Percentiles rank a stretch among this genome's conserved stretches.
phyloP scores from a whole-genome alignment of 2,329 filamentous ascomycete genomes.

The Diaporthe sp. region DNA sequence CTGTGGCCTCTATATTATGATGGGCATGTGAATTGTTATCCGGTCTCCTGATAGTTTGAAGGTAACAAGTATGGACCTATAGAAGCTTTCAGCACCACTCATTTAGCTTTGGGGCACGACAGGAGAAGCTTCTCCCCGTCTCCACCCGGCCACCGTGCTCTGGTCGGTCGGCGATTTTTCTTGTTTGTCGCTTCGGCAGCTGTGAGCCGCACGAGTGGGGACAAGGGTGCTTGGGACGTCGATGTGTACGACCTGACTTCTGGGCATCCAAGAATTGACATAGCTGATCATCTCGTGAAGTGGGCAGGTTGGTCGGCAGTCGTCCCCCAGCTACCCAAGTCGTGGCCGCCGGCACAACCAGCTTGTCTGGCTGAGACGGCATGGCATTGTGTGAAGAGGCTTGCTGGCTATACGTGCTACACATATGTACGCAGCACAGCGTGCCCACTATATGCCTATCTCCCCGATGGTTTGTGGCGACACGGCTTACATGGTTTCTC shows the following conservation, averaged over 20 bases:
- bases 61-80: neutral
- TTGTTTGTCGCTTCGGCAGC: neutral
- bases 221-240: neutral
- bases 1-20: neutral
- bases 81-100: slow-evolving; percentile 1
- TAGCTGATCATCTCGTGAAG: neutral
- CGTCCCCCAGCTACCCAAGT: neutral
- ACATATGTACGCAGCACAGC: neutral
- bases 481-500: neutral
- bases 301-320: neutral
- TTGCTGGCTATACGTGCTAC: neutral
- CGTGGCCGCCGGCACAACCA: neutral
- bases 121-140: slow-evolving; percentile 8
- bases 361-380: neutral
- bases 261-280: neutral
- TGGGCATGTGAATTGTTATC: slow-evolving; percentile 1
- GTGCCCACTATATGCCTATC: neutral
- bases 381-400: neutral
- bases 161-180: neutral
- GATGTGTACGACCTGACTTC: neutral
- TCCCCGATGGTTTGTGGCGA: neutral
- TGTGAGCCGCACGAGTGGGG: neutral
- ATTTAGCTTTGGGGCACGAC: slow-evolving; percentile 18
- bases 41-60: neutral
- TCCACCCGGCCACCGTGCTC: neutral